phyloP scores from a whole-genome alignment of 1,139 yeast species.

The Ashbya aceris region DNA sequence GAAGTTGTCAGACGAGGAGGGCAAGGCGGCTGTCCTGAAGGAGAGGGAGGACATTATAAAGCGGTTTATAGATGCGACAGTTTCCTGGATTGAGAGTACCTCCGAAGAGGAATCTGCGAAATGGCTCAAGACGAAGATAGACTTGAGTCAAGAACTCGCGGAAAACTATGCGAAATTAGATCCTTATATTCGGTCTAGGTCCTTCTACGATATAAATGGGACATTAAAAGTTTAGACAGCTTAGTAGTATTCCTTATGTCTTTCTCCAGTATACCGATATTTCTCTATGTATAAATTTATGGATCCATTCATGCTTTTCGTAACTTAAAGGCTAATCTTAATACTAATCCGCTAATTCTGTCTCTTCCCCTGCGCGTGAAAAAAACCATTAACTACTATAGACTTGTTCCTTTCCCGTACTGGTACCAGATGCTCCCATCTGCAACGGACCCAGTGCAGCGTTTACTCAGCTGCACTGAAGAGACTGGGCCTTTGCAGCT shows the following conservation, averaged over 20 bases:
- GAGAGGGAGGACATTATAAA: slow-evolving; percentile 42
- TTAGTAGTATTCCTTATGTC: too few relatives aligned
- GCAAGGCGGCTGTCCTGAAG: slow-evolving; percentile 34
- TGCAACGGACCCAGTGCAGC: background rate
- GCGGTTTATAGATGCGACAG: slow-evolving; percentile 48
- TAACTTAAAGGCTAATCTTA: too few relatives aligned
- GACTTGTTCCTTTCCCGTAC: background rate
- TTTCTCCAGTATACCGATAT: too few relatives aligned
- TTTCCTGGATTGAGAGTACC: slow-evolving; percentile 56
- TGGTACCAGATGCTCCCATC: background rate
- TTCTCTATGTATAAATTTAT: too few relatives aligned
- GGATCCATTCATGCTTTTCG: too few relatives aligned
- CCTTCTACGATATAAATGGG: slow-evolving; percentile 57
- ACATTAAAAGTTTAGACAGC: slow-evolving; percentile 25
- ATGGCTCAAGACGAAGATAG: slow-evolving; percentile 39
- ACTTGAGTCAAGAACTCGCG: slow-evolving; percentile 41
- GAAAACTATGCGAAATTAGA: slow-evolving; percentile 55
- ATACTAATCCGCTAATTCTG: background rate
- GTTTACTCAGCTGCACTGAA: background rate
- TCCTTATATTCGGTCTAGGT: slow-evolving; percentile 63
- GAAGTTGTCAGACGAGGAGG: slow-evolving; percentile 35
- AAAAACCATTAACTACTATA: background rate
- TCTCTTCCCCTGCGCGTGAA: background rate
- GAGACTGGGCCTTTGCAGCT: background rate
- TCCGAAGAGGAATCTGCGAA: slow-evolving; percentile 37